phyloP scores from a whole-genome alignment of 352 stramenopile genomes.

The Elongisporangium prolatum region DNA sequence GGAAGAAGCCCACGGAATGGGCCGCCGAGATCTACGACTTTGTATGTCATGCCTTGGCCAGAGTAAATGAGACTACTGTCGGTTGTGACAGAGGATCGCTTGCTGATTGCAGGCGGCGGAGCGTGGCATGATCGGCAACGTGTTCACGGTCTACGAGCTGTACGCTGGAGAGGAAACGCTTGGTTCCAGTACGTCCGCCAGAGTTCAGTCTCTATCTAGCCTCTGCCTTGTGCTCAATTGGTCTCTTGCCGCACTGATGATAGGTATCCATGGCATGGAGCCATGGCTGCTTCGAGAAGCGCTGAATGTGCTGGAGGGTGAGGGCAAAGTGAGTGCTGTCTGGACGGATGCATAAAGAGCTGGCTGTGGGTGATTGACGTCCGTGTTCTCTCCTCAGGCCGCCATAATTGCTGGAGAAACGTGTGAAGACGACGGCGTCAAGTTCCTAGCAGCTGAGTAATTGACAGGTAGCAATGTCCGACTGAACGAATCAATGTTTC shows the following conservation, averaged over 20 bases:
- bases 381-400: conserved; percentile 23
- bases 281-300: conserved; percentile 78
- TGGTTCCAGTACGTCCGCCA: conserved; percentile 41
- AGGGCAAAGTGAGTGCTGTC: conserved; percentile 53
- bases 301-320: conserved; percentile 62
- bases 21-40: conserved; percentile 83
- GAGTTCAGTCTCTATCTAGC: not conserved
- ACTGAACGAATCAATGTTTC: conserved; percentile 1
- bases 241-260: not conserved
- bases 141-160: conserved; percentile 84
- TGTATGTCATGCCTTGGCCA: conserved; percentile 25
- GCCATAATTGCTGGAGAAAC: conserved; percentile 78
- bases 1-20: conserved; percentile 81
- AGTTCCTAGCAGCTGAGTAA: conserved; percentile 73
- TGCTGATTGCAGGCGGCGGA: conserved; percentile 41
- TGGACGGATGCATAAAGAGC: not conserved
- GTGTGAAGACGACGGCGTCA: conserved; percentile 82
- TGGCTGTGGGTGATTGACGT: not conserved
- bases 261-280: conserved; percentile 81
- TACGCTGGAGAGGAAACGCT: conserved; percentile 81
- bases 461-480: not conserved
- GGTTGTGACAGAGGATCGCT: conserved; percentile 12
- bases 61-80: not conserved
- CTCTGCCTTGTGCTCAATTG: not conserved
- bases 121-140: conserved; percentile 72